These are phyloP conservation scores for Dioszegia aurantiaca DNA, from an alignment of 768 basidiomycete genomes.

Conservation along the genomic window DNA sequence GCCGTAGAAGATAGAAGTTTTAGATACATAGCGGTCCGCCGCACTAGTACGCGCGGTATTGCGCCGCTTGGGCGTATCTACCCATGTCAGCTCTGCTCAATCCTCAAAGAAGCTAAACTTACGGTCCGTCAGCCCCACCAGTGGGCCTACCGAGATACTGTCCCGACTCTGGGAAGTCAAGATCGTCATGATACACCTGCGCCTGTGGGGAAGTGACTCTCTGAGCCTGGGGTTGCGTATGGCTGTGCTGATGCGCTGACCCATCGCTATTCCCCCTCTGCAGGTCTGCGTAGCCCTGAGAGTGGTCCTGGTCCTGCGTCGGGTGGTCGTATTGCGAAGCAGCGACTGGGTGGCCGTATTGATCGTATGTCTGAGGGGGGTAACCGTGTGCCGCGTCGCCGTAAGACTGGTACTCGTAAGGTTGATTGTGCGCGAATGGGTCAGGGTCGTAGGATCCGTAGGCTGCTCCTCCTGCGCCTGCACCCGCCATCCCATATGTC, in stretches of 20 bases:
- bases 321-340: constrained; percentile 24
- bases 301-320: constrained; percentile 27
- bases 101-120: constrained; percentile 15
- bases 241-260: constrained; percentile 31
- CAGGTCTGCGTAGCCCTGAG: constrained; percentile 40
- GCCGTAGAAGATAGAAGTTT: no score
- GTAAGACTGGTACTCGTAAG: constrained; percentile 37
- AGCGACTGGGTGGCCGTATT: constrained; percentile 7
- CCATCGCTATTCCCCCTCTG: constrained; percentile 38
- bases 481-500: constrained; percentile 9
- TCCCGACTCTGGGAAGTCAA: constrained; percentile 26
- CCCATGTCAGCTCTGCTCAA: background rate
- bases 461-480: constrained; percentile 14
- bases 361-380: constrained; percentile 24
- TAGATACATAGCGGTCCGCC: no score
- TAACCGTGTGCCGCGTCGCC: constrained; percentile 29
- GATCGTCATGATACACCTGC: constrained; percentile 26
- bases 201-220: background rate
- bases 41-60: constrained; percentile 27
- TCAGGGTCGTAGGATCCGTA: constrained; percentile 36
- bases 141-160: constrained; percentile 43
- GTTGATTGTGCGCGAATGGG: constrained; percentile 33
- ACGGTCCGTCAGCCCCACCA: constrained; percentile 44
- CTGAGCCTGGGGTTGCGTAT: constrained; percentile 12
- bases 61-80: constrained; percentile 45